These are phyloP conservation scores for Cryptococcus jaspeensis DNA, from an alignment of 1,284 basidiomycete genomes.

Conservation along the genomic window DNA sequence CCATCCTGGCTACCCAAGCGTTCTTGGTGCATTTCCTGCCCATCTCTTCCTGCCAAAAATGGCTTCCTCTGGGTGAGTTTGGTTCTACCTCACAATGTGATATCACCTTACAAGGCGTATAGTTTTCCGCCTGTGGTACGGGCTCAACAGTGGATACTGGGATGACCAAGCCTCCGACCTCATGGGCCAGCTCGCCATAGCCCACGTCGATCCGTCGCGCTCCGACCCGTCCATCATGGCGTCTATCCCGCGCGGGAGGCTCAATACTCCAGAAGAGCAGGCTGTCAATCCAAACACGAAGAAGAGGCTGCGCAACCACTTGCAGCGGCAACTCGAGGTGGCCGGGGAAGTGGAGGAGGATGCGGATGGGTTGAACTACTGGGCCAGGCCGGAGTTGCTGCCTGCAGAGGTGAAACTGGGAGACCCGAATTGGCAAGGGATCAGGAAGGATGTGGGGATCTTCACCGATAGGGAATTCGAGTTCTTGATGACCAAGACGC, in stretches of 20 bases:
- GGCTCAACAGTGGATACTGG: constrained; percentile 77
- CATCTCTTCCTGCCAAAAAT: constrained; percentile 71
- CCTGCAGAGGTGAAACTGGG: constrained; percentile 62
- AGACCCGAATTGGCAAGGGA: constrained; percentile 68
- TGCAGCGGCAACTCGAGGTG: constrained; percentile 34
- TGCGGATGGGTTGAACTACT: constrained; percentile 59
- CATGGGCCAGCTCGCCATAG: constrained; percentile 67
- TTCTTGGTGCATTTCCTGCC: constrained; percentile 79
- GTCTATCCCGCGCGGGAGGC: constrained; percentile 56
- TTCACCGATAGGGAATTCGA: constrained; percentile 86
- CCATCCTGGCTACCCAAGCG: constrained; percentile 72
- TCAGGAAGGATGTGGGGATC: constrained; percentile 79
- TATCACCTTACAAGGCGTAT: constrained; percentile 3
- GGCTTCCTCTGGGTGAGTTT: constrained; percentile 64
- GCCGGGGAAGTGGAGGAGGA: constrained; percentile 42
- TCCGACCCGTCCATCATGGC: constrained; percentile 67
- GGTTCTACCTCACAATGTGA: background rate
- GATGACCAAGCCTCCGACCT: constrained; percentile 73
- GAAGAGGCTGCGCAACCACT: constrained; percentile 26
- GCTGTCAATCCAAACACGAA: constrained; percentile 30
- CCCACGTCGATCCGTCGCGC: constrained; percentile 68
- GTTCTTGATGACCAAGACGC: constrained; percentile 78
- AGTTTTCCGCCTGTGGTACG: constrained; percentile 76
- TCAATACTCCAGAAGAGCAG: constrained; percentile 43
- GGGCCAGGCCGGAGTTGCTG: constrained; percentile 35